phyloP scores from a whole-genome alignment of 352 stramenopile genomes.

The Globisporangium cederbergense region DNA sequence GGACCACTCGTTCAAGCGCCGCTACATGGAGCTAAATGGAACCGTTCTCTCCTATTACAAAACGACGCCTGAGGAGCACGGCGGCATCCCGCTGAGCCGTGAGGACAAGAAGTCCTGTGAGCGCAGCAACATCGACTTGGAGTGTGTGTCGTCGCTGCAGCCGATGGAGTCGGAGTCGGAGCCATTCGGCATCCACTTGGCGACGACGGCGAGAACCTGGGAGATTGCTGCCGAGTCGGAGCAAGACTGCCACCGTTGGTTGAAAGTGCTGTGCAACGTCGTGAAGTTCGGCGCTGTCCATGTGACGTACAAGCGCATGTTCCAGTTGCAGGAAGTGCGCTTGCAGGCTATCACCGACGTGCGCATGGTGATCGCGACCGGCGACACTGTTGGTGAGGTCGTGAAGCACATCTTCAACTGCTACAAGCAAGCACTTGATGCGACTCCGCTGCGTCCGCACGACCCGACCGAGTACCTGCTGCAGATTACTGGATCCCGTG shows the following conservation, averaged over 20 bases:
- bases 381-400: conserved; percentile 82
- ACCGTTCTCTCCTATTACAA: conserved; percentile 79
- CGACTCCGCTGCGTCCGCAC: conserved; percentile 69
- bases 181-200: conserved; percentile 68
- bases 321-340: conserved; percentile 83
- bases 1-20: conserved; percentile 77
- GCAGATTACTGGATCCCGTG: conserved; percentile 82
- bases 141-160: conserved; percentile 79
- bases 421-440: conserved; percentile 78
- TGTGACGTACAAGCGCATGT: conserved; percentile 79
- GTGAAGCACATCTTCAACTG: conserved; percentile 89
- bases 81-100: conserved; percentile 56
- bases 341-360: conserved; percentile 80
- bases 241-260: conserved; percentile 72
- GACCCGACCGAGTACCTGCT: conserved; percentile 78
- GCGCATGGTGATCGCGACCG: conserved; percentile 77
- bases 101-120: conserved; percentile 77
- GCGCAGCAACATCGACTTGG: conserved; percentile 71
- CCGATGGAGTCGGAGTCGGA: conserved; percentile 63
- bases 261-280: conserved; percentile 73
- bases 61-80: conserved; percentile 81
- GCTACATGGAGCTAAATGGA: conserved; percentile 84
- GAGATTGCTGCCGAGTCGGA: conserved; percentile 71
- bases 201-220: conserved; percentile 76
- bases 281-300: conserved; percentile 82